Evolutionary conservation across 2,329 filamentous ascomycete species (phyloP).

Genomic region (Scedosporium minutisporum): DNA sequence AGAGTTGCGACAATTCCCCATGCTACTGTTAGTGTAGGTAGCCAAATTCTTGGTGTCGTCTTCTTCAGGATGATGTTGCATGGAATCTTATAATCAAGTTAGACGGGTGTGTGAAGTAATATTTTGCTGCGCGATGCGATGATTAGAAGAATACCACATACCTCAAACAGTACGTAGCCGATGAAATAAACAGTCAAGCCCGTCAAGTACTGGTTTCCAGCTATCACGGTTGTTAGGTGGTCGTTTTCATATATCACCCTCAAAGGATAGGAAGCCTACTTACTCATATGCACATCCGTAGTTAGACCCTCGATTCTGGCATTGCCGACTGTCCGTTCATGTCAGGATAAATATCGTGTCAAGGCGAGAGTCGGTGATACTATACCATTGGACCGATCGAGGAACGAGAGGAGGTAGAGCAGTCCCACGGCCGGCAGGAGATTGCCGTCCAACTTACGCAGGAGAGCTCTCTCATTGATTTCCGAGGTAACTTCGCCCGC

Average conservation of each 20-base stretch:
- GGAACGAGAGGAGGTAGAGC: conserved; percentile 45
- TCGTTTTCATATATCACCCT: too few species aligned
- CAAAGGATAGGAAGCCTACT: neutral
- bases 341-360: conserved; percentile 16
- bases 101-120: neutral
- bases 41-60: conserved; percentile 47
- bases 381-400: conserved; percentile 49
- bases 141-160: conserved; percentile 12
- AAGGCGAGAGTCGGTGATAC: conserved; percentile 18
- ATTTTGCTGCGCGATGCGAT: conserved; percentile 1
- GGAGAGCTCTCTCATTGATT: conserved; percentile 45
- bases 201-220: conserved; percentile 54
- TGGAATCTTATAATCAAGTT: conserved; percentile 32
- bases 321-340: conserved; percentile 39
- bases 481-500: neutral
- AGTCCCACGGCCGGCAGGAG: conserved; percentile 45
- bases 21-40: conserved; percentile 45
- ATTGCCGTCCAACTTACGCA: conserved; percentile 45
- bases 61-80: conserved; percentile 54
- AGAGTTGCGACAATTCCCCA: conserved; percentile 30
- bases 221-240: conserved; percentile 16
- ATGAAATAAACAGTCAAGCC: conserved; percentile 59
- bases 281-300: conserved; percentile 41
- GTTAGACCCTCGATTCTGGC: conserved; percentile 47
- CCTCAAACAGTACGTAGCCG: conserved; percentile 48